phyloP scores from a whole-genome alignment of 2,329 filamentous ascomycete species.

The Colletotrichum costaricense region DNA sequence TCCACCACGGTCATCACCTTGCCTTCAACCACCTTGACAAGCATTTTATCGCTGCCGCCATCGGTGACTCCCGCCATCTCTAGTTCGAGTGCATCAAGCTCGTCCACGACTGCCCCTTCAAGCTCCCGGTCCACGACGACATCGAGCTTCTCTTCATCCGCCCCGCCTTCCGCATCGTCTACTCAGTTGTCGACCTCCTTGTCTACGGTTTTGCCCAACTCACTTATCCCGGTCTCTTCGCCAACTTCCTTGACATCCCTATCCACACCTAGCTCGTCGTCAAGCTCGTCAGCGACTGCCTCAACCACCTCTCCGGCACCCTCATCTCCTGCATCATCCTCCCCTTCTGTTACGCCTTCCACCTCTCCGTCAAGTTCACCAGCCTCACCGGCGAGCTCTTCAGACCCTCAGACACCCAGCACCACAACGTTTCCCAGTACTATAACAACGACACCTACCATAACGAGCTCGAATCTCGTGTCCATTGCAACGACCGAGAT shows the following conservation, averaged over 20 bases:
- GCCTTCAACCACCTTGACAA: neutral
- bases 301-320: no score
- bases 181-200: neutral
- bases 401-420: no score
- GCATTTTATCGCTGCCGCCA: neutral
- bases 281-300: no score
- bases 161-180: neutral
- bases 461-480: neutral
- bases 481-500: neutral
- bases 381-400: no score
- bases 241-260: neutral
- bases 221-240: no score
- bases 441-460: neutral
- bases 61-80: neutral
- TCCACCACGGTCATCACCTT: neutral
- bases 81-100: neutral
- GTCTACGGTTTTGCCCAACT: neutral
- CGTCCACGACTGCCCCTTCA: neutral
- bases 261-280: neutral
- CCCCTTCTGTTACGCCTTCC: no score
- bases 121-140: neutral
- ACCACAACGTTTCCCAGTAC: neutral
- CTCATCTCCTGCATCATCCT: no score
- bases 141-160: neutral
- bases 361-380: no score